Conservation (phyloP, 768 basidiomycete genomes). For the Tephrocybe rancida region DNA sequence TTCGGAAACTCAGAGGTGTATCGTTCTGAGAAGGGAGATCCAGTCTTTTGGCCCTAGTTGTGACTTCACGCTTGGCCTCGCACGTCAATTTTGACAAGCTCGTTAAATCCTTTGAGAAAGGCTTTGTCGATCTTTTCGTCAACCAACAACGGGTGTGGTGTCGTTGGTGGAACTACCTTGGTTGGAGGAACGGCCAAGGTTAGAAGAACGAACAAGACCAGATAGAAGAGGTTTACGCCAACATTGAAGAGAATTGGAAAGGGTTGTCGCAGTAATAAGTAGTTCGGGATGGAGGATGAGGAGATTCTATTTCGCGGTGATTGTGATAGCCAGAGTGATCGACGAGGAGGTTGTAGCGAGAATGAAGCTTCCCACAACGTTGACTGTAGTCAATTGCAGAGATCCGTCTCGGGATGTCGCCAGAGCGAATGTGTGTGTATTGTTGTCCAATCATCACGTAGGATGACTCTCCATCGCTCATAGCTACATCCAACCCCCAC, state of each 20-base stretch:
- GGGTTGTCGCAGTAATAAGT: conserved; percentile 86
- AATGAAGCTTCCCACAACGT: conserved; percentile 60
- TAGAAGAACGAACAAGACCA: conserved; percentile 56
- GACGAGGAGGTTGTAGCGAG: conserved; percentile 33
- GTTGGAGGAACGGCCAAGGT: too few relatives aligned
- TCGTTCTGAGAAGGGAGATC: conserved; percentile 59
- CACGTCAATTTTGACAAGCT: conserved; percentile 63
- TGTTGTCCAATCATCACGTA: conserved; percentile 79
- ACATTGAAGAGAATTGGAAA: conserved; percentile 84
- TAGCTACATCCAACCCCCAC: conserved; percentile 44
- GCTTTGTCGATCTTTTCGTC: conserved; percentile 59
- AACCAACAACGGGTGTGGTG: conserved; percentile 63
- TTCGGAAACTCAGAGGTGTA: conserved; percentile 70
- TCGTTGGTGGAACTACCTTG: conserved; percentile 63
- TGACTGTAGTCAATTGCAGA: too few relatives aligned
- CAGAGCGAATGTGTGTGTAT: conserved; percentile 61
- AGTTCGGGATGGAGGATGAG: conserved; percentile 92
- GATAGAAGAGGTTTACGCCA: conserved; percentile 85
- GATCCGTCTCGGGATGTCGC: too few relatives aligned
- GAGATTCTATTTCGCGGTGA: conserved; percentile 67
- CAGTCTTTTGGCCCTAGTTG: conserved; percentile 63
- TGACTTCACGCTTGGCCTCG: conserved; percentile 67
- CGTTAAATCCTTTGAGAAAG: conserved; percentile 54
- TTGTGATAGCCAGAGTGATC: conserved; percentile 47
- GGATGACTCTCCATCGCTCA: conserved; percentile 50